These are phyloP conservation scores for Phellinidium pouzarii DNA, from an alignment of 1,284 basidiomycete species.

Conservation along the genomic window DNA sequence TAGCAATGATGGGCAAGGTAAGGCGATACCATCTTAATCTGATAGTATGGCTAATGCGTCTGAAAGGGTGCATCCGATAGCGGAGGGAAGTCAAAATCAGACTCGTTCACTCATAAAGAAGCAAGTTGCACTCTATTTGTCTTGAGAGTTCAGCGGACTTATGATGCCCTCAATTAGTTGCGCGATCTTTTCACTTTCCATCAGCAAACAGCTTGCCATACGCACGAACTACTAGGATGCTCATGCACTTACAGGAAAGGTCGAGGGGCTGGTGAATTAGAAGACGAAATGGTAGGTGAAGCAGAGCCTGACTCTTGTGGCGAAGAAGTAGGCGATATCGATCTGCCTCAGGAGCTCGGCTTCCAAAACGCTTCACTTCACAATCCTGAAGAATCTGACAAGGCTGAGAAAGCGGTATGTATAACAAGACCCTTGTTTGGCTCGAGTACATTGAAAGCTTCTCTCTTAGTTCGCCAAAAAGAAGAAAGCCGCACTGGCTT, in stretches of 20 bases:
- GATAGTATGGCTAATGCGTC: constrained; percentile 15
- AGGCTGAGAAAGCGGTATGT: constrained; percentile 50
- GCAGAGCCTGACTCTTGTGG: constrained; percentile 29
- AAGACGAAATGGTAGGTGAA: constrained; percentile 21
- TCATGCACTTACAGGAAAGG: constrained; percentile 42
- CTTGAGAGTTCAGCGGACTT: background rate
- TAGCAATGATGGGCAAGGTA: constrained; percentile 64
- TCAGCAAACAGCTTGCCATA: constrained; percentile 77
- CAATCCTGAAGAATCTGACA: constrained; percentile 39
- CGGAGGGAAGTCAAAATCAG: constrained; percentile 52
- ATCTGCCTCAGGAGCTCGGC: constrained; percentile 33
- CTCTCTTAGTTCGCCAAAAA: constrained; percentile 55
- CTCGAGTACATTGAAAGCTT: constrained; percentile 8
- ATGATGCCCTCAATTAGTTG: constrained; percentile 41
- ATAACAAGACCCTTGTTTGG: too few species aligned
- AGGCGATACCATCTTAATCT: constrained; percentile 19
- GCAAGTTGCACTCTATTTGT: constrained; percentile 34
- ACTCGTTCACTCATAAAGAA: constrained; percentile 87
- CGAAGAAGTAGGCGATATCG: constrained; percentile 34
- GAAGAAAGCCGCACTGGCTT: constrained; percentile 72
- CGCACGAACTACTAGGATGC: constrained; percentile 84
- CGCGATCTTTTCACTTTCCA: constrained; percentile 90
- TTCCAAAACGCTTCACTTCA: constrained; percentile 74
- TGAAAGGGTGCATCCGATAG: constrained; percentile 38
- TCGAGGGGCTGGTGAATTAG: constrained; percentile 23